Evolutionary conservation across 768 basidiomycete genomes (phyloP).

Genomic region (Albatrellus ellisii): DNA sequence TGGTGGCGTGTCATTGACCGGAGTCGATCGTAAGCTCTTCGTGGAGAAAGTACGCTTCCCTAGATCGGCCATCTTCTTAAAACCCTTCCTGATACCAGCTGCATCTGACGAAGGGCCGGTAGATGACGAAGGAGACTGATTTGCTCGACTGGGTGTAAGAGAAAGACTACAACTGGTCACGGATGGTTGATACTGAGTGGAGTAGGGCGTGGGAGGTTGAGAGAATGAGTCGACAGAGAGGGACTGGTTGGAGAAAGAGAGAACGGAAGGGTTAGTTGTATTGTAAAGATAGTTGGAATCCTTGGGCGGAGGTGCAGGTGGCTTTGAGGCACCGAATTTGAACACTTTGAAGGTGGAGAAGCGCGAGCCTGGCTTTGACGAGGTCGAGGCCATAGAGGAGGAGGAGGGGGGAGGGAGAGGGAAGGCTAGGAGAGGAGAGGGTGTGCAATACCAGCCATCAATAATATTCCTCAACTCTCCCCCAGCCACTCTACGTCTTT

Average conservation of each 20-base stretch:
- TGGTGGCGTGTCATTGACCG: background rate
- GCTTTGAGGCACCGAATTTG: constrained; percentile 6
- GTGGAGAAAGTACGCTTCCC: constrained; percentile 7
- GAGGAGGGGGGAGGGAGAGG: background rate
- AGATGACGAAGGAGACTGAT: constrained; percentile 1
- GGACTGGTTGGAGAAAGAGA: constrained; percentile 9
- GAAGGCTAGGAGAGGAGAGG: background rate
- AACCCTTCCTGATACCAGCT: constrained; percentile 3
- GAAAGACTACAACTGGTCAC: constrained; percentile 1
- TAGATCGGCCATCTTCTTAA: constrained; percentile 10
- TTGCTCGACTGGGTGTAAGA: constrained; percentile 8
- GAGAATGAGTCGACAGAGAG: constrained; percentile 1
- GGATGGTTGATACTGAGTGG: background rate
- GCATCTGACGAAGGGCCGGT: background rate
- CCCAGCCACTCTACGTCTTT: background rate
- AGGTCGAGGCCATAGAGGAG: constrained; percentile 7
- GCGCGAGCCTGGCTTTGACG: constrained; percentile 6
- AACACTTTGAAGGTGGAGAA: constrained; percentile 14
- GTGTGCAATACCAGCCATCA: background rate
- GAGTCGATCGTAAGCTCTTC: constrained; percentile 2
- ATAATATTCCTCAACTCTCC: background rate
- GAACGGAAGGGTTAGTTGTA: constrained; percentile 5
- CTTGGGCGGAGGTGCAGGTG: constrained; percentile 11
- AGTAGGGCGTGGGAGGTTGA: background rate
- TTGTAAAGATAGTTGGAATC: constrained; percentile 8